A percentile compares a stretch with the other conserved stretches of the same genome.
These are phyloP conservation scores for Pulveroboletus sp. DNA, from an alignment of 768 basidiomycete species.

Conservation along the genomic window DNA sequence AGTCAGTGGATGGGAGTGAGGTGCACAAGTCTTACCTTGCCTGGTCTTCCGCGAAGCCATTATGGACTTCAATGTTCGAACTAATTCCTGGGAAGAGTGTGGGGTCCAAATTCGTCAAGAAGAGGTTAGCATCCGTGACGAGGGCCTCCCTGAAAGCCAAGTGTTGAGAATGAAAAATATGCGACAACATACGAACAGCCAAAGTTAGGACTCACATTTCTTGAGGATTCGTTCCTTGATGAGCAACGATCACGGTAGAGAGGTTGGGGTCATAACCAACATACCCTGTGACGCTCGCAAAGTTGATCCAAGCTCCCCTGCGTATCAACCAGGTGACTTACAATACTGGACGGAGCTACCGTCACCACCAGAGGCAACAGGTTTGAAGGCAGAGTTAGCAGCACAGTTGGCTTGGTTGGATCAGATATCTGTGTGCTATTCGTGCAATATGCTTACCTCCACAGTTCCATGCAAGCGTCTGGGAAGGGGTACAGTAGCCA, in stretches of 20 bases:
- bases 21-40: slow-evolving; percentile 32
- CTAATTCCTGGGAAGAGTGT: slow-evolving; percentile 48
- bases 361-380: slow-evolving; percentile 46
- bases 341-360: slow-evolving; percentile 41
- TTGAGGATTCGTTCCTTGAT: slow-evolving; percentile 32
- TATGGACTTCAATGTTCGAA: slow-evolving; percentile 39
- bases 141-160: slow-evolving; percentile 27
- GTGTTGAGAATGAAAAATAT: neutral
- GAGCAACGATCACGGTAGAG: slow-evolving; percentile 33
- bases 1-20: neutral
- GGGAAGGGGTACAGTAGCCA: slow-evolving; percentile 43
- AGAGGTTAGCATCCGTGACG: slow-evolving; percentile 41
- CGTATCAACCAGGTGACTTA: slow-evolving; percentile 13
- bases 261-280: slow-evolving; percentile 46
- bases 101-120: slow-evolving; percentile 32
- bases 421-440: neutral
- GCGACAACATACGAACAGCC: too few species aligned
- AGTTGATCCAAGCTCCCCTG: neutral
- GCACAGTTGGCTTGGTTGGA: slow-evolving; percentile 38
- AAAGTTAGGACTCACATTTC: slow-evolving; percentile 23
- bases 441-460: slow-evolving; percentile 38
- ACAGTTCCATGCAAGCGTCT: slow-evolving; percentile 48
- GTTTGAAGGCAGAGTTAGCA: slow-evolving; percentile 44
- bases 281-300: slow-evolving; percentile 35
- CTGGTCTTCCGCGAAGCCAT: slow-evolving; percentile 44